Conservation (phyloP, 225 moss, liverwort and hornwort genomes). For the Sphagnum contortum region DNA sequence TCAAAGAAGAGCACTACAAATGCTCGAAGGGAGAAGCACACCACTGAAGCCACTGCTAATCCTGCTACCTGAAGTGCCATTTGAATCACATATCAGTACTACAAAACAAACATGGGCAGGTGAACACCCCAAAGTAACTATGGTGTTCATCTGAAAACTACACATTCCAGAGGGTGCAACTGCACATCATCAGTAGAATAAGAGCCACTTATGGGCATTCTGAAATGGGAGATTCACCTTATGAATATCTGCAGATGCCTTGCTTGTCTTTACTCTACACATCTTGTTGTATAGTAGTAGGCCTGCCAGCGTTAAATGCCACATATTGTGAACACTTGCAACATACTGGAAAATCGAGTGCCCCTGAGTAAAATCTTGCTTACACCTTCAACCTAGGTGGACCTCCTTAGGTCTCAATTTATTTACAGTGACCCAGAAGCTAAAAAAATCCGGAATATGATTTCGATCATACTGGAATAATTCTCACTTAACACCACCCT, state of each 20-base stretch:
- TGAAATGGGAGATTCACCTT: conserved; percentile 30
- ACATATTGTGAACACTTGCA: background rate
- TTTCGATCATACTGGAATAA: too few species aligned
- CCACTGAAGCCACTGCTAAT: conserved; percentile 71
- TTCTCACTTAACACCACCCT: too few species aligned
- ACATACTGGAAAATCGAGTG: too few species aligned
- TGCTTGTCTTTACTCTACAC: conserved; percentile 72
- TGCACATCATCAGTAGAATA: background rate
- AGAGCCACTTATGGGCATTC: background rate
- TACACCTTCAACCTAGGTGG: too few species aligned
- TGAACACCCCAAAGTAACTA: conserved; percentile 1
- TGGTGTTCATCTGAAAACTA: background rate
- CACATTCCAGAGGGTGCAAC: background rate
- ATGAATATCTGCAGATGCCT: conserved; percentile 58
- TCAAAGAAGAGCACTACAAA: conserved; percentile 65
- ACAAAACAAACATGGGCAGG: too few species aligned
- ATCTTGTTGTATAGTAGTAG: conserved; percentile 72
- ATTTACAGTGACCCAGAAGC: too few species aligned
- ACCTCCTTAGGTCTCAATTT: too few species aligned
- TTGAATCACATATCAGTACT: background rate
- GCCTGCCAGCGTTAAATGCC: conserved; percentile 27
- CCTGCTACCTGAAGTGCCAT: conserved; percentile 53
- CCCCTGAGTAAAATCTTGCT: too few species aligned
- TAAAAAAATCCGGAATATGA: too few species aligned
- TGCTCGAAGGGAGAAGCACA: conserved; percentile 75